A percentile compares a stretch with the other conserved stretches of the same genome.
Conservation (phyloP, 345 rosid species). For the Arabidopsis arenosa region DNA sequence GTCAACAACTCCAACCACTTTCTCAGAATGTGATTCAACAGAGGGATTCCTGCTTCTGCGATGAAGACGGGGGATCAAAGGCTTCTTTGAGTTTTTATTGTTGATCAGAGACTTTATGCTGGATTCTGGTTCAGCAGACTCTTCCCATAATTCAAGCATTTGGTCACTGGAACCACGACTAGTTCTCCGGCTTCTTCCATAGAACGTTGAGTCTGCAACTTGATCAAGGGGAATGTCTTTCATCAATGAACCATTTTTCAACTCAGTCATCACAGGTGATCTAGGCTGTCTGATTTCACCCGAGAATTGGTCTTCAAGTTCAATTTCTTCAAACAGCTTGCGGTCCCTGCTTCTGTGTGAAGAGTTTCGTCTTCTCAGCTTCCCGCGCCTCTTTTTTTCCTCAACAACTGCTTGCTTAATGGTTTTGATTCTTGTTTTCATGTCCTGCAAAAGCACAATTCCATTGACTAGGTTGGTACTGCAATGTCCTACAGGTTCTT, state of each 20-base stretch:
- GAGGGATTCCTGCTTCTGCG: conserved; percentile 46
- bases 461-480: conserved; percentile 48
- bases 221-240: conserved; percentile 95
- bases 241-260: conserved; percentile 54
- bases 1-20: conserved; percentile 71
- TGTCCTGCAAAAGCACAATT: conserved; percentile 66
- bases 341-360: conserved; percentile 44
- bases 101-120: conserved; percentile 41
- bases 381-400: conserved; percentile 53
- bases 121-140: conserved; percentile 54
- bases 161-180: conserved; percentile 53
- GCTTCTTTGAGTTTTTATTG: conserved; percentile 34
- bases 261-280: conserved; percentile 49
- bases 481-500: conserved; percentile 43
- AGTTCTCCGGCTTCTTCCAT: conserved; percentile 60
- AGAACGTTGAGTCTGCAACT: conserved; percentile 62
- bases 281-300: conserved; percentile 49
- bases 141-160: conserved; percentile 72
- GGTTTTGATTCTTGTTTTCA: conserved; percentile 66
- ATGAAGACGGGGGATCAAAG: conserved; percentile 34
- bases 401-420: conserved; percentile 64
- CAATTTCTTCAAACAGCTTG: conserved; percentile 43
- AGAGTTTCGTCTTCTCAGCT: conserved; percentile 45
- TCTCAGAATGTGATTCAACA: conserved; percentile 63
- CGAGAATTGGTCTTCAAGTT: conserved; percentile 44